Conservation (phyloP, 2,329 filamentous ascomycete genomes). For the Remersonia thermophila region DNA sequence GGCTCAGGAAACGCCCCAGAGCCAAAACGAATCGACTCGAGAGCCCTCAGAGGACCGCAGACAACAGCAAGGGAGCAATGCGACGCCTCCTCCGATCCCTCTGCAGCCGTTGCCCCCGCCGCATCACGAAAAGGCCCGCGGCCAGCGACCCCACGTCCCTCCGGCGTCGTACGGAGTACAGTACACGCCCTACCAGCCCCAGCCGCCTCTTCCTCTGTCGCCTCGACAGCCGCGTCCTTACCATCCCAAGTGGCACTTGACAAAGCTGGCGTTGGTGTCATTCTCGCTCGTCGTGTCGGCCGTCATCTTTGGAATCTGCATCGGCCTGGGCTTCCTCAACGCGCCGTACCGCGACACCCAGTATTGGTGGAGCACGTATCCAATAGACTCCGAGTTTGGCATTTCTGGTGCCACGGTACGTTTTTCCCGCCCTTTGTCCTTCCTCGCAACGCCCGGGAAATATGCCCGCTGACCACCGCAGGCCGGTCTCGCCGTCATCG, state of each 20-base stretch:
- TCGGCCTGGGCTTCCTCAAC: constrained; percentile 6
- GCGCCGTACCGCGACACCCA: not conserved
- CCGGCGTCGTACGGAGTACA: no score
- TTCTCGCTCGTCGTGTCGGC: constrained; percentile 8
- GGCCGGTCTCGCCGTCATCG: constrained; percentile 26
- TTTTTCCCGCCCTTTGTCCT: not conserved
- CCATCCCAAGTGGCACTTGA: constrained; percentile 6
- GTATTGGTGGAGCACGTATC: not conserved
- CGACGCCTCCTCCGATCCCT: constrained; percentile 1
- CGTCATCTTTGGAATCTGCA: constrained; percentile 11
- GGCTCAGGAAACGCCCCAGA: not conserved
- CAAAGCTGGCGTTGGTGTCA: constrained; percentile 8
- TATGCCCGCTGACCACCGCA: constrained; percentile 12
- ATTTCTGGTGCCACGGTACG: constrained; percentile 9
- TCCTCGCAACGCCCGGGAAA: no score
- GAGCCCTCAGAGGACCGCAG: not conserved
- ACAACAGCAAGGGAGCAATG: not conserved
- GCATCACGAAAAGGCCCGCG: not conserved
- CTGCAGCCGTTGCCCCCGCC: constrained; percentile 1
- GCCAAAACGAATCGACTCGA: not conserved
- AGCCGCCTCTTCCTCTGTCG: no score
- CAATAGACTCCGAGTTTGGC: constrained; percentile 4
- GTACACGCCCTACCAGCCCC: no score
- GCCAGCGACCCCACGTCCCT: no score
- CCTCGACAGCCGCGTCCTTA: no score